These are phyloP conservation scores for Aspergillus fumigatiaffinis DNA, from an alignment of 2,329 filamentous ascomycete genomes.

Conservation along the genomic window DNA sequence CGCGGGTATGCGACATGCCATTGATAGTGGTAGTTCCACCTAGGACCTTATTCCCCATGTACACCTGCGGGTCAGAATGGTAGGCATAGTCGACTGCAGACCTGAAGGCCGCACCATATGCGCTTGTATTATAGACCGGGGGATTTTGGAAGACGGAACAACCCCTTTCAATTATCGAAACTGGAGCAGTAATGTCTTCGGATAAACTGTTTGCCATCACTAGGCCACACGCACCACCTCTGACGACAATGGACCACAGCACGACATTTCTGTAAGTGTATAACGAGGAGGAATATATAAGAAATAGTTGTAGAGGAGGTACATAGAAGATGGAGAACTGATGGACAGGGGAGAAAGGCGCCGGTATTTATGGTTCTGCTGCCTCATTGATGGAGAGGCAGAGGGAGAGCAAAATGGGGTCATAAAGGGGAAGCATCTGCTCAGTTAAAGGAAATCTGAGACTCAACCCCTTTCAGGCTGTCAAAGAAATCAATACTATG, in stretches of 20 bases:
- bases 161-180: slow-evolving; percentile 30
- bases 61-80: slow-evolving; percentile 35
- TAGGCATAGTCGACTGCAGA: slow-evolving; percentile 42
- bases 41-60: slow-evolving; percentile 31
- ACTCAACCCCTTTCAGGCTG: background rate
- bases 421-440: background rate
- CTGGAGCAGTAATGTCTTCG: slow-evolving; percentile 21
- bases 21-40: slow-evolving; percentile 44
- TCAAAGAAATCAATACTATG: background rate
- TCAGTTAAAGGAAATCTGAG: background rate
- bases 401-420: background rate
- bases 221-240: slow-evolving; percentile 18
- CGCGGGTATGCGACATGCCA: slow-evolving; percentile 34
- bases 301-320: background rate
- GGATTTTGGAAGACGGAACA: slow-evolving; percentile 23
- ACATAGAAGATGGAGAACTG: background rate
- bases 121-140: slow-evolving; percentile 23
- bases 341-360: background rate
- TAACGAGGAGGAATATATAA: background rate
- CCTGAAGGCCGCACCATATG: slow-evolving; percentile 25
- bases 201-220: slow-evolving; percentile 34
- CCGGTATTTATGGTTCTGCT: background rate
- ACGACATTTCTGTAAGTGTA: background rate
- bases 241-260: background rate
- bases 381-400: background rate